These are phyloP conservation scores for Candida sonorensis DNA, from an alignment of 805 yeast genomes.

Conservation along the genomic window DNA sequence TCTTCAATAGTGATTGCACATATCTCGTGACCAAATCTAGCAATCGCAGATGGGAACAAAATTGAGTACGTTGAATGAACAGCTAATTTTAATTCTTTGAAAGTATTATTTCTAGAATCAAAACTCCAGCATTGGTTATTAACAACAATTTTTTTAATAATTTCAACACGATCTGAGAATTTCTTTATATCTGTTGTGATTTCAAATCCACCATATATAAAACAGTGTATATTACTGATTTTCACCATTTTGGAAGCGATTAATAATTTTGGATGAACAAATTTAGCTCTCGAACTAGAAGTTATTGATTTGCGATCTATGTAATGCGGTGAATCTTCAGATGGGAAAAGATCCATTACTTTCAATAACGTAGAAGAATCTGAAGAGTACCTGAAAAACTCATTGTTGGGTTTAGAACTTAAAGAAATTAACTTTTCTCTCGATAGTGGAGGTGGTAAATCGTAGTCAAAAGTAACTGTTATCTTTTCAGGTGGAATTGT, in stretches of 20 bases:
- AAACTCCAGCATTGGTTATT: slow-evolving; percentile 54
- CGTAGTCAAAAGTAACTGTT: slow-evolving; percentile 24
- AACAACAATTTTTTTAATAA: slow-evolving; percentile 21
- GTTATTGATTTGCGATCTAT: slow-evolving; percentile 8
- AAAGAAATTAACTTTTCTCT: slow-evolving; percentile 36
- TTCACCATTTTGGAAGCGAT: slow-evolving; percentile 40
- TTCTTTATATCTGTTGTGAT: slow-evolving; percentile 28
- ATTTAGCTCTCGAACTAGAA: background rate
- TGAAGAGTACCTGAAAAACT: slow-evolving; percentile 31
- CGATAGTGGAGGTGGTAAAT: slow-evolving; percentile 41
- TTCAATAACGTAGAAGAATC: slow-evolving; percentile 32
- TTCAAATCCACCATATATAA: slow-evolving; percentile 68
- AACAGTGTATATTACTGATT: slow-evolving; percentile 49
- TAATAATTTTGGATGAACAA: slow-evolving; percentile 44
- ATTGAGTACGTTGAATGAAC: slow-evolving; percentile 25
- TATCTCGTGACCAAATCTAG: slow-evolving; percentile 27
- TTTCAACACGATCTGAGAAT: slow-evolving; percentile 32
- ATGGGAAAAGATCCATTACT: slow-evolving; percentile 9
- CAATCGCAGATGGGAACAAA: slow-evolving; percentile 20
- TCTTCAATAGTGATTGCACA: slow-evolving; percentile 24
- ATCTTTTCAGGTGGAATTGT: slow-evolving; percentile 27
- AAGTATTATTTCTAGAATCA: slow-evolving; percentile 43
- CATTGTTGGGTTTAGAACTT: slow-evolving; percentile 31
- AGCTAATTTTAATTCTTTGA: slow-evolving; percentile 36
- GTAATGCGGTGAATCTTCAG: background rate